A percentile compares a stretch with the other conserved stretches of the same genome.
These are phyloP conservation scores for Halenospora varia DNA, from an alignment of 495 filamentous ascomycete species.

Conservation along the genomic window DNA sequence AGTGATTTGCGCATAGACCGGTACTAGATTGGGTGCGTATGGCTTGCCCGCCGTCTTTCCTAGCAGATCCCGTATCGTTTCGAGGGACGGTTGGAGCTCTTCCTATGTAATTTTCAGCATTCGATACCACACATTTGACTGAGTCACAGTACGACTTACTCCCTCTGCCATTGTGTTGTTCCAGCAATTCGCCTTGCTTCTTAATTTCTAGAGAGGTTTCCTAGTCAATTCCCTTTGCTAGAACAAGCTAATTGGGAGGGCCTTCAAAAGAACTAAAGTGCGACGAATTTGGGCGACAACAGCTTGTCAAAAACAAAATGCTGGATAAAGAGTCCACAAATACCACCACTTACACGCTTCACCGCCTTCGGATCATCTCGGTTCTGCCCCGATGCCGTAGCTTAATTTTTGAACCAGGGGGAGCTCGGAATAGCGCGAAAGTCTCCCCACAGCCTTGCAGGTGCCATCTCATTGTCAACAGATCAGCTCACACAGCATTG, in stretches of 20 bases:
- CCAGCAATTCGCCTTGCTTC: not conserved
- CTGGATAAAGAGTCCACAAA: too few relatives aligned
- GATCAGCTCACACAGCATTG: not conserved
- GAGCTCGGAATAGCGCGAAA: too few relatives aligned
- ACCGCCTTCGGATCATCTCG: too few relatives aligned
- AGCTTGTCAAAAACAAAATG: too few relatives aligned
- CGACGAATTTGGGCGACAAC: too few relatives aligned
- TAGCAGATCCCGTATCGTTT: constrained; percentile 51
- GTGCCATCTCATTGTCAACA: not conserved
- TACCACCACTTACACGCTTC: too few relatives aligned
- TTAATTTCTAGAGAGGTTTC: not conserved
- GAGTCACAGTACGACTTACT: constrained; percentile 5
- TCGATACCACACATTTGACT: not conserved
- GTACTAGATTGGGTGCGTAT: constrained; percentile 76
- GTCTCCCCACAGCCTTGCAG: not conserved
- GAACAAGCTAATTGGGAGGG: too few relatives aligned
- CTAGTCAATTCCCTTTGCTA: too few relatives aligned
- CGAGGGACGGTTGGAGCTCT: constrained; percentile 49
- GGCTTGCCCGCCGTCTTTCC: constrained; percentile 40
- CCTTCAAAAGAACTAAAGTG: too few relatives aligned
- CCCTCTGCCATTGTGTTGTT: constrained; percentile 10
- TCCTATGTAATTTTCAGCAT: constrained; percentile 21
- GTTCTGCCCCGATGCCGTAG: too few relatives aligned
- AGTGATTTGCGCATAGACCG: constrained; percentile 78
- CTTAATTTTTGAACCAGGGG: not conserved